phyloP scores from a whole-genome alignment of 768 basidiomycete species.

The Tulasnella sp. region DNA sequence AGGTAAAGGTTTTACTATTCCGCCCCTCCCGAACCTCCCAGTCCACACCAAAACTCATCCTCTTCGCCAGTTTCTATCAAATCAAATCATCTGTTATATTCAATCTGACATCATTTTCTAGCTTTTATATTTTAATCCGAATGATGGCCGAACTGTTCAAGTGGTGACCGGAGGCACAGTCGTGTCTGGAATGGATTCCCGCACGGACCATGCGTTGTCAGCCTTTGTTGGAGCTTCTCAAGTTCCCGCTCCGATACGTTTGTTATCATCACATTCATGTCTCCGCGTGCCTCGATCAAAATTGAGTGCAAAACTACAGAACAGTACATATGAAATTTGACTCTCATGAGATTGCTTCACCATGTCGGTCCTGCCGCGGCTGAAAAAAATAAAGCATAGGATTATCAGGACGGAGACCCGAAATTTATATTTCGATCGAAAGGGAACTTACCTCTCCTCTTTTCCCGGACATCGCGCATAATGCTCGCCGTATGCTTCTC shows the following conservation, averaged over 20 bases:
- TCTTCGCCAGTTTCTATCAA: neutral
- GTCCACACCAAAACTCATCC: constrained; percentile 1
- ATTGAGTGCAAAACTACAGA: too few relatives aligned
- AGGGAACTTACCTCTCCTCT: constrained; percentile 13
- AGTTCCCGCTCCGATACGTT: too few relatives aligned
- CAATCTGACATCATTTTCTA: neutral
- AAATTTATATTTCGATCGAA: neutral
- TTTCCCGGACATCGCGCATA: constrained; percentile 8
- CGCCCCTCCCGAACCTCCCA: neutral
- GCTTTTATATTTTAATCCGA: neutral
- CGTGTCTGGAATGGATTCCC: too few relatives aligned
- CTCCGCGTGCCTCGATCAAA: too few relatives aligned
- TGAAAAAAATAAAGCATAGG: neutral
- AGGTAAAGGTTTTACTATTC: constrained; percentile 2
- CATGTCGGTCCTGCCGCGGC: neutral
- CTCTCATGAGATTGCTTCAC: too few relatives aligned
- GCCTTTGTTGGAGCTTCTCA: too few relatives aligned
- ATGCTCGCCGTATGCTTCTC: constrained; percentile 48
- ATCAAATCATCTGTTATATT: neutral
- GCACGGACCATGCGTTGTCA: too few relatives aligned
- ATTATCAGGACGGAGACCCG: neutral
- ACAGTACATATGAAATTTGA: too few relatives aligned
- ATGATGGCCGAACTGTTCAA: neutral
- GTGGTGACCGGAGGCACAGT: too few relatives aligned
- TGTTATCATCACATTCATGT: too few relatives aligned